A percentile compares a stretch with the other conserved stretches of the same genome.
These are phyloP conservation scores for Alternaria novae-zelandiae DNA, from an alignment of 2,329 filamentous ascomycete genomes.

Conservation along the genomic window DNA sequence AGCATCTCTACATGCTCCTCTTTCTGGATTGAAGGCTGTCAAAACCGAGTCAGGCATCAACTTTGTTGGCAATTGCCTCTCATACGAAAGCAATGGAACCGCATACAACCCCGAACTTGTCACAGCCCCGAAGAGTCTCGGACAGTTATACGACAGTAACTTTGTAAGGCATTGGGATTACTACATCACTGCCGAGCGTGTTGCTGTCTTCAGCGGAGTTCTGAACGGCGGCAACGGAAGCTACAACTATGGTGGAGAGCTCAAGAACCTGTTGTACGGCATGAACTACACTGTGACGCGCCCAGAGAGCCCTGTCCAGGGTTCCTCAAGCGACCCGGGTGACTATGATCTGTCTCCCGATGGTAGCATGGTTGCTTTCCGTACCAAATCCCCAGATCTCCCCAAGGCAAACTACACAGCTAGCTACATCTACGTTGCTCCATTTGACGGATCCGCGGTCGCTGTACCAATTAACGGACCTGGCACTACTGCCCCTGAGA, in stretches of 20 bases:
- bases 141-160: slow-evolving; percentile 73
- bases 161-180: slow-evolving; percentile 85
- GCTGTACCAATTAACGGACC: slow-evolving; percentile 44
- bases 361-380: slow-evolving; percentile 71
- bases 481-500: slow-evolving; percentile 34
- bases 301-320: slow-evolving; percentile 70
- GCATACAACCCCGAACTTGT: slow-evolving; percentile 71
- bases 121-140: slow-evolving; percentile 65
- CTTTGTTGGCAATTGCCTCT: slow-evolving; percentile 63
- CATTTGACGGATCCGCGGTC: slow-evolving; percentile 65
- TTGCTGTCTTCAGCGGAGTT: slow-evolving; percentile 75
- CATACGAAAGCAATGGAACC: slow-evolving; percentile 68
- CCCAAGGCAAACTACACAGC: slow-evolving; percentile 79
- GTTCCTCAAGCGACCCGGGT: slow-evolving; percentile 74
- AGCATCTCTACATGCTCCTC: slow-evolving; percentile 54
- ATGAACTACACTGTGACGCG: slow-evolving; percentile 59
- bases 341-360: slow-evolving; percentile 76
- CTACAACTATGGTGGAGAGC: slow-evolving; percentile 34
- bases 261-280: slow-evolving; percentile 64
- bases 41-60: slow-evolving; percentile 51
- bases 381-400: slow-evolving; percentile 75
- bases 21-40: slow-evolving; percentile 57
- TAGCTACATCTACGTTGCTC: slow-evolving; percentile 78
- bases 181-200: slow-evolving; percentile 71
- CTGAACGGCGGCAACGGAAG: slow-evolving; percentile 52